Evolutionary conservation across 352 stramenopile genomes (phyloP).

Genomic region (Phytophthora nicotianae): DNA sequence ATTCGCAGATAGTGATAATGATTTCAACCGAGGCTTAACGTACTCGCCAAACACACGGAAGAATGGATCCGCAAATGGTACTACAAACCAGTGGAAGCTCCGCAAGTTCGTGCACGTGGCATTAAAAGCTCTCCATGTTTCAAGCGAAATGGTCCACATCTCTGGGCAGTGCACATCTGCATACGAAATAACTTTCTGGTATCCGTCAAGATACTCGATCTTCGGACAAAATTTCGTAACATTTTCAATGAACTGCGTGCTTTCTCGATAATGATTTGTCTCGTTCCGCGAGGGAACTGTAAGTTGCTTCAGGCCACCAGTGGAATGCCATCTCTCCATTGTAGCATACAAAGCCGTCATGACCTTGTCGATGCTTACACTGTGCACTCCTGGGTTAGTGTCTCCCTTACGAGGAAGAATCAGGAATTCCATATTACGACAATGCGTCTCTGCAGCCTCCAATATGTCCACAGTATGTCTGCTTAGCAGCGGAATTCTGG

Average conservation of each 20-base stretch:
- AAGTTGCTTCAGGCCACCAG: background rate
- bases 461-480: no score
- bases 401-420: background rate
- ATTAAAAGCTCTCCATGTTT: background rate
- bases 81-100: background rate
- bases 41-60: background rate
- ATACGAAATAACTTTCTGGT: background rate
- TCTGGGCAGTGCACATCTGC: background rate
- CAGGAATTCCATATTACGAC: background rate
- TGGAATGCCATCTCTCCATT: constrained; percentile 4
- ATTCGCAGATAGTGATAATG: background rate
- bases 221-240: background rate
- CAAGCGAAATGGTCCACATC: constrained; percentile 1
- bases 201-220: constrained; percentile 1
- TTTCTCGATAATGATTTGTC: background rate
- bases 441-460: background rate
- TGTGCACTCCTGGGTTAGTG: background rate
- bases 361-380: background rate
- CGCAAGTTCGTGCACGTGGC: background rate
- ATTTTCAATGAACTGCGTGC: background rate
- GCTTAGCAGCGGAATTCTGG: no score
- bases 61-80: background rate
- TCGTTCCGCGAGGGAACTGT: background rate
- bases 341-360: background rate
- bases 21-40: background rate